phyloP scores from a whole-genome alignment of 2,329 filamentous ascomycete genomes.

The Fusarium dimerum region DNA sequence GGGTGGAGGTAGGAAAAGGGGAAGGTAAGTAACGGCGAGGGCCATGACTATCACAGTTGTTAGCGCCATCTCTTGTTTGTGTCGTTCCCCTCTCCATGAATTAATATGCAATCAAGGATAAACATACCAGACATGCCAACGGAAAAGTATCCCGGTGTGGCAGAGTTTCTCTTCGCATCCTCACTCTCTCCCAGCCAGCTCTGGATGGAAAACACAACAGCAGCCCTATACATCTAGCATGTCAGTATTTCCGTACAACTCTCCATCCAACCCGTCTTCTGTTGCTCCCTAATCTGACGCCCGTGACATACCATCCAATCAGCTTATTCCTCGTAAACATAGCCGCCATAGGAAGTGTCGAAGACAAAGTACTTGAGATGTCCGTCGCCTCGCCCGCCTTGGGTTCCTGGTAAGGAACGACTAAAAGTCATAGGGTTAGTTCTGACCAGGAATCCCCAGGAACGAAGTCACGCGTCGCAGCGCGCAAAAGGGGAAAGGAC shows the following conservation, averaged over 20 bases:
- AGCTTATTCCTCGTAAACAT: constrained; percentile 81
- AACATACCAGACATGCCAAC: constrained; percentile 76
- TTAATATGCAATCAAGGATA: neutral
- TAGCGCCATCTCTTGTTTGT: neutral
- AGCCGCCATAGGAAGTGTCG: no score
- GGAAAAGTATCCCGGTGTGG: constrained; percentile 70
- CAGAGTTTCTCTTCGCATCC: constrained; percentile 61
- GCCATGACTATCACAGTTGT: constrained; percentile 53
- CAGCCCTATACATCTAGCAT: constrained; percentile 54
- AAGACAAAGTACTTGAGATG: no score
- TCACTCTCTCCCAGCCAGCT: constrained; percentile 76
- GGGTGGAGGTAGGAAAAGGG: constrained; percentile 49
- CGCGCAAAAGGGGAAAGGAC: constrained; percentile 7
- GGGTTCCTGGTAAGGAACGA: constrained; percentile 85
- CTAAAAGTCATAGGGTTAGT: constrained; percentile 48
- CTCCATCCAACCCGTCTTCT: neutral
- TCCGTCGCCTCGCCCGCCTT: constrained; percentile 64
- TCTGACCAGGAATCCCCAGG: neutral
- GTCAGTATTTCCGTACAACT: constrained; percentile 8
- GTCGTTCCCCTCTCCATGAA: no score
- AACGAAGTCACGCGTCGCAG: no score
- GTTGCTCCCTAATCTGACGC: neutral
- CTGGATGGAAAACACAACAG: constrained; percentile 73
- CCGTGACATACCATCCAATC: constrained; percentile 58
- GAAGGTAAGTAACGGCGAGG: constrained; percentile 53